Percentiles rank a stretch among this genome's conserved stretches.
Conservation (phyloP, 164 flowering plant species). For the Buxus sempervirens region DNA sequence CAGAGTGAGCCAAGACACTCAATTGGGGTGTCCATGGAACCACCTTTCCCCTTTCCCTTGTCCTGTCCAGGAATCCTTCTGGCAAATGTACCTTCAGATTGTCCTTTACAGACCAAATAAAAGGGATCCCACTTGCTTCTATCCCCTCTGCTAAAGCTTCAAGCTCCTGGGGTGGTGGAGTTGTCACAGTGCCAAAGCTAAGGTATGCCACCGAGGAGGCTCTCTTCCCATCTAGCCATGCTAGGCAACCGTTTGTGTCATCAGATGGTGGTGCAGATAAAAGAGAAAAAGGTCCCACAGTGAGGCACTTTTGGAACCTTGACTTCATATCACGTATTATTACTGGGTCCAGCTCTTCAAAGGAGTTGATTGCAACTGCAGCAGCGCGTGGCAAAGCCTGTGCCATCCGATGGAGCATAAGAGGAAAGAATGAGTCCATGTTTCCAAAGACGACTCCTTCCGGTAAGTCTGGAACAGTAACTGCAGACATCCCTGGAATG, state of each 20-base stretch:
- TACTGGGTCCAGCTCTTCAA: slow-evolving; percentile 34
- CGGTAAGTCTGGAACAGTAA: slow-evolving; percentile 24
- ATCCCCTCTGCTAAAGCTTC: slow-evolving; percentile 33
- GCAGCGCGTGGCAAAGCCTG: slow-evolving; percentile 28
- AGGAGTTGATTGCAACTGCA: slow-evolving; percentile 33
- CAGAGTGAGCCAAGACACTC: slow-evolving; percentile 24
- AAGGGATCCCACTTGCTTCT: slow-evolving; percentile 21
- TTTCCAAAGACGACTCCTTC: slow-evolving; percentile 21
- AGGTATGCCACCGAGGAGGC: slow-evolving; percentile 33
- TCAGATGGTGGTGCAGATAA: slow-evolving; percentile 9
- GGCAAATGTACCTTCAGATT: slow-evolving; percentile 16
- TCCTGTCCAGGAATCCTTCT: slow-evolving; percentile 23
- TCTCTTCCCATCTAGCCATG: slow-evolving; percentile 35
- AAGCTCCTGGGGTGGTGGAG: slow-evolving; percentile 36
- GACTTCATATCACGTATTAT: slow-evolving; percentile 18
- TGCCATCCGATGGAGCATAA: slow-evolving; percentile 29
- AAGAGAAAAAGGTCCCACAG: slow-evolving; percentile 34
- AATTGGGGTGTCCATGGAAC: slow-evolving; percentile 51
- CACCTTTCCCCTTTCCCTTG: slow-evolving; percentile 16
- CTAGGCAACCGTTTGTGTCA: slow-evolving; percentile 25
- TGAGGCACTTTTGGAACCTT: slow-evolving; percentile 26
- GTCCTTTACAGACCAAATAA: slow-evolving; percentile 40
- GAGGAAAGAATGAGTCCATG: slow-evolving; percentile 18
- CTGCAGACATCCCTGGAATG: slow-evolving; percentile 33
- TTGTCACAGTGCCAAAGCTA: slow-evolving; percentile 31